These are phyloP conservation scores for Stipa capillata DNA, from an alignment of 176 grass and related monocot species.

Conservation along the genomic window DNA sequence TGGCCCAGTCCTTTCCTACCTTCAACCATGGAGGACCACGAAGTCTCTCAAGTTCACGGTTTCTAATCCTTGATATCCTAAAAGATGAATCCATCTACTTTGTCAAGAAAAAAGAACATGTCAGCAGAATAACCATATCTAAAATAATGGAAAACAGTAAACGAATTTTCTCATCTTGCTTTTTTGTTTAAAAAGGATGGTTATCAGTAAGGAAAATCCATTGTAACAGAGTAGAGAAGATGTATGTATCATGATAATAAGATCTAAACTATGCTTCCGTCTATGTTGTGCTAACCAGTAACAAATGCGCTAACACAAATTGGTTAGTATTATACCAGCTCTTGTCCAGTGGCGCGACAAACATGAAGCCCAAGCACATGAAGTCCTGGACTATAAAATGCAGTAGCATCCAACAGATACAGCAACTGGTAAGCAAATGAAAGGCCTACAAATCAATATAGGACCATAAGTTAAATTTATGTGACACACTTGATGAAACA, in stretches of 20 bases:
- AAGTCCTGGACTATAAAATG: constrained; percentile 70
- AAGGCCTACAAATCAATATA: constrained; percentile 45
- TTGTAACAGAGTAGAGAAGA: not conserved
- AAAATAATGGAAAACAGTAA: not conserved
- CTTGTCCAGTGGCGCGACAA: constrained; percentile 94
- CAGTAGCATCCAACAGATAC: constrained; percentile 93
- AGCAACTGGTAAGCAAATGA: constrained; percentile 93
- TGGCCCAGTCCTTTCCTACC: constrained; percentile 34
- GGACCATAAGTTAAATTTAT: constrained; percentile 16
- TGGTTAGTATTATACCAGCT: constrained; percentile 53
- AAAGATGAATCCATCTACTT: constrained; percentile 97
- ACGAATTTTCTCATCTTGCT: constrained; percentile 1
- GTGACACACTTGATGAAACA: constrained; percentile 1
- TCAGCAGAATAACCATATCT: constrained; percentile 23
- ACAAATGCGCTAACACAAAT: constrained; percentile 10
- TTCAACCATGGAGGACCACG: constrained; percentile 88
- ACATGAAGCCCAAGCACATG: constrained; percentile 90
- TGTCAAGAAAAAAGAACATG: constrained; percentile 24
- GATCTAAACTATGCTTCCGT: not conserved
- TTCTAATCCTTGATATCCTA: constrained; percentile 96
- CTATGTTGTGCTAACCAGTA: constrained; percentile 5
- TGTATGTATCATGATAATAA: not conserved
- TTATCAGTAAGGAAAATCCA: not conserved
- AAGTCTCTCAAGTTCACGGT: constrained; percentile 70
- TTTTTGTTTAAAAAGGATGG: not conserved